Evolutionary conservation across 768 basidiomycete genomes (phyloP).

Genomic region (Tricholoma saponaceum): DNA sequence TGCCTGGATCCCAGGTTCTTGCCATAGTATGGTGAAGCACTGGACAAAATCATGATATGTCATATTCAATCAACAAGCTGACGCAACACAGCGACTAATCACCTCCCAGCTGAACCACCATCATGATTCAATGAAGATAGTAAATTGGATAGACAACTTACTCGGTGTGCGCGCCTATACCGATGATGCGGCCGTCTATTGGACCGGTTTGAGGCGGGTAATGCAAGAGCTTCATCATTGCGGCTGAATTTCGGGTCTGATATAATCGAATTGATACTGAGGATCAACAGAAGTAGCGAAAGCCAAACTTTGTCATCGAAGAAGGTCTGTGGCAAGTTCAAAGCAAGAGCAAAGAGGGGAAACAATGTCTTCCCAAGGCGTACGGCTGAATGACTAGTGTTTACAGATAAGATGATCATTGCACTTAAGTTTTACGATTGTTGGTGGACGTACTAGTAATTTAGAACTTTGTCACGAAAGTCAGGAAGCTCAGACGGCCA

Average conservation of each 20-base stretch:
- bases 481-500: conserved; percentile 68
- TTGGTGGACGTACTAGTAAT: conserved; percentile 56
- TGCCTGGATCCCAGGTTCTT: conserved; percentile 68
- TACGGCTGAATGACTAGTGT: conserved; percentile 30
- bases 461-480: conserved; percentile 55
- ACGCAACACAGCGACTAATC: conserved; percentile 5
- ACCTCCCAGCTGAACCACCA: conserved; percentile 45
- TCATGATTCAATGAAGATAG: background rate
- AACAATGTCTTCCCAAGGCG: conserved; percentile 62
- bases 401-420: background rate
- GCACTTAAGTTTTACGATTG: background rate
- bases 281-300: background rate
- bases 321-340: conserved; percentile 68
- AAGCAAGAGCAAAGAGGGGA: conserved; percentile 80
- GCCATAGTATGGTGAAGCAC: conserved; percentile 86
- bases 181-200: conserved; percentile 52
- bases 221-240: conserved; percentile 74
- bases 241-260: conserved; percentile 74
- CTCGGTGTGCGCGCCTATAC: conserved; percentile 79
- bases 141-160: conserved; percentile 24
- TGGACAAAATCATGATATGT: conserved; percentile 24
- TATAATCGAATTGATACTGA: background rate
- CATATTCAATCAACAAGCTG: background rate
- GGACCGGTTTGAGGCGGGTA: conserved; percentile 61
- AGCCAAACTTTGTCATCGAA: conserved; percentile 73